Percentiles rank a stretch among this genome's conserved stretches.
These are phyloP conservation scores for Colletotrichum sp. DNA, from an alignment of 2,329 filamentous ascomycete genomes.

Conservation along the genomic window DNA sequence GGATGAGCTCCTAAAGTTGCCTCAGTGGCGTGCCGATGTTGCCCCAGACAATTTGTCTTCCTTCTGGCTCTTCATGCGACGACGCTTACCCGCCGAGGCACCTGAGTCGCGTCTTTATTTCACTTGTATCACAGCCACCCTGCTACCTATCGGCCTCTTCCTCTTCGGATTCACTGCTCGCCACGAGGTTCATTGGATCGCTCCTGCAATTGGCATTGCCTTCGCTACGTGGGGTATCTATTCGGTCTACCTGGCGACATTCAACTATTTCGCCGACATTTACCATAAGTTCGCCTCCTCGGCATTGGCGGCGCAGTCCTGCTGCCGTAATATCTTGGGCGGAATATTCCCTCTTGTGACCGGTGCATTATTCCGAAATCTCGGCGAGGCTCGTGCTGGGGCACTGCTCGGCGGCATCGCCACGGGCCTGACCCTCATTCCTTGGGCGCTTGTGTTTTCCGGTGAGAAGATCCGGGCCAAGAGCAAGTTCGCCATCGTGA, in stretches of 20 bases:
- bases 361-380: slow-evolving; percentile 70
- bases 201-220: slow-evolving; percentile 71
- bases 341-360: slow-evolving; percentile 84
- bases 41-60: slow-evolving; percentile 33
- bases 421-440: slow-evolving; percentile 74
- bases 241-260: slow-evolving; percentile 84
- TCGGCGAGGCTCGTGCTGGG: slow-evolving; percentile 75
- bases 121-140: slow-evolving; percentile 74
- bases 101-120: slow-evolving; percentile 87
- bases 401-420: slow-evolving; percentile 79
- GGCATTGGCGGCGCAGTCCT: slow-evolving; percentile 84
- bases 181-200: slow-evolving; percentile 71
- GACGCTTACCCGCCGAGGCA: slow-evolving; percentile 52
- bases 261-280: slow-evolving; percentile 91
- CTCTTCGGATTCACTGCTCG: slow-evolving; percentile 78
- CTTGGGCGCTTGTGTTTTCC: slow-evolving; percentile 83
- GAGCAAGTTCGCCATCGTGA: slow-evolving; percentile 72
- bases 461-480: slow-evolving; percentile 76
- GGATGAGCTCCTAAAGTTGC: slow-evolving; percentile 65
- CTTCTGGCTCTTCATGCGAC: slow-evolving; percentile 52
- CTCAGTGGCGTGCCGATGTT: slow-evolving; percentile 37
- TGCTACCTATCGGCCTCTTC: slow-evolving; percentile 82
- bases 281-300: slow-evolving; percentile 87
- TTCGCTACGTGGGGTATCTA: slow-evolving; percentile 87
- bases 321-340: slow-evolving; percentile 83